These are phyloP conservation scores for Russula ochroleuca DNA, from an alignment of 768 basidiomycete species.

Conservation along the genomic window DNA sequence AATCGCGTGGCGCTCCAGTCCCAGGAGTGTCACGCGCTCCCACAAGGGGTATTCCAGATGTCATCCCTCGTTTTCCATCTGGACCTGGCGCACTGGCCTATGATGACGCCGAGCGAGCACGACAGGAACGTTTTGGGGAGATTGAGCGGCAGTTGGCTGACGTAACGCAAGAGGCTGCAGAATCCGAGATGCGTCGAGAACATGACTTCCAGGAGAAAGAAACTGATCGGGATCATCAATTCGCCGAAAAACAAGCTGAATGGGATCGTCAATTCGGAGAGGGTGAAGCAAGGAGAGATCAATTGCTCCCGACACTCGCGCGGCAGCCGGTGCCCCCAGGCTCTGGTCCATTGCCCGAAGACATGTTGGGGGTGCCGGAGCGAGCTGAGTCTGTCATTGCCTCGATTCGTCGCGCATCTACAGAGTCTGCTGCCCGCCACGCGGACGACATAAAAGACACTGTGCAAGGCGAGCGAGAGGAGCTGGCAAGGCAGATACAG, in stretches of 20 bases:
- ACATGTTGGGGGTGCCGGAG: conserved; percentile 29
- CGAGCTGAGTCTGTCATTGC: conserved; percentile 35
- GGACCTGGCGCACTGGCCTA: conserved; percentile 34
- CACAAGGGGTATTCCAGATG: conserved; percentile 1
- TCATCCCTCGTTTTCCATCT: conserved; percentile 18
- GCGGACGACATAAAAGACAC: conserved; percentile 52
- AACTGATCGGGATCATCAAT: conserved; percentile 57
- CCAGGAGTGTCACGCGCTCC: conserved; percentile 8
- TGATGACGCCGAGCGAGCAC: conserved; percentile 46
- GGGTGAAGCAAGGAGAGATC: conserved; percentile 53
- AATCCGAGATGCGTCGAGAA: conserved; percentile 63
- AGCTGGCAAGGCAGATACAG: conserved; percentile 19
- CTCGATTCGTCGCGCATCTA: conserved; percentile 42
- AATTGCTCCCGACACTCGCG: conserved; percentile 35
- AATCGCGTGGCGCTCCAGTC: background rate
- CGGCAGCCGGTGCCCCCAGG: conserved; percentile 11
- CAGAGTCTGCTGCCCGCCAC: conserved; percentile 54
- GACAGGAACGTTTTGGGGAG: conserved; percentile 53
- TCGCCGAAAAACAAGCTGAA: conserved; percentile 55
- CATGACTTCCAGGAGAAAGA: conserved; percentile 60
- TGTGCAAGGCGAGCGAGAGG: conserved; percentile 28
- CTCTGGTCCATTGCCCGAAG: conserved; percentile 7
- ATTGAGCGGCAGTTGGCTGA: conserved; percentile 49
- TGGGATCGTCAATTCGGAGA: conserved; percentile 57
- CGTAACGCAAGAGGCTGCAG: conserved; percentile 46